Evolutionary conservation across 805 yeast species (phyloP).

Genomic region (Hanseniaspora singularis): DNA sequence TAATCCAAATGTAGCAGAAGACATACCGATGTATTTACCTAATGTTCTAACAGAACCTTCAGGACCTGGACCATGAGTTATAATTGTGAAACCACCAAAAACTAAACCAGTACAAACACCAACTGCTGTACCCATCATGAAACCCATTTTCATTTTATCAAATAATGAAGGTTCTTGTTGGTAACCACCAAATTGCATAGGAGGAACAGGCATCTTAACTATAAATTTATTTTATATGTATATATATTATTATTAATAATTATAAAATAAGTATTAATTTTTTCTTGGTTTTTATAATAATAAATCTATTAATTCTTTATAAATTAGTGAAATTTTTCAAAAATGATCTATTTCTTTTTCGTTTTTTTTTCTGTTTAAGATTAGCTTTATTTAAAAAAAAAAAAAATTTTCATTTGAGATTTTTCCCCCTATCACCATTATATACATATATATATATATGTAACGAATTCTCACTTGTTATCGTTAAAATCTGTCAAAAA

Average conservation of each 20-base stretch:
- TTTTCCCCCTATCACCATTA: too few species aligned
- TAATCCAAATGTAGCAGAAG: slow-evolving; percentile 92
- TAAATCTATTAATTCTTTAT: slow-evolving; percentile 2
- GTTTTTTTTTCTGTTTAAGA: too few species aligned
- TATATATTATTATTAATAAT: neutral
- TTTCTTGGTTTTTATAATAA: neutral
- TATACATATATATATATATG: too few species aligned
- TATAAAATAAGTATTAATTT: too few species aligned
- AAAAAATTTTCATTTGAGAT: too few species aligned
- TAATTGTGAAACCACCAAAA: slow-evolving; percentile 84
- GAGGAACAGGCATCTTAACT: slow-evolving; percentile 28
- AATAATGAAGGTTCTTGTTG: slow-evolving; percentile 69
- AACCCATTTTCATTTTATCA: slow-evolving; percentile 97
- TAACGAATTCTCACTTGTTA: too few species aligned
- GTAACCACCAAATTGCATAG: slow-evolving; percentile 55
- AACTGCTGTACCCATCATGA: slow-evolving; percentile 73
- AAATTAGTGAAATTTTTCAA: neutral
- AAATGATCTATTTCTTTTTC: too few species aligned
- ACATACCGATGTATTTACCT: slow-evolving; percentile 92
- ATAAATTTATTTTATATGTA: neutral
- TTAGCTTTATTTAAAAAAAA: too few species aligned
- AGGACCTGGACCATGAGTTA: slow-evolving; percentile 96
- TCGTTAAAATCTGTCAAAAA: too few species aligned
- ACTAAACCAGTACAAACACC: slow-evolving; percentile 92
- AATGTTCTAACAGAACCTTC: slow-evolving; percentile 91